These are phyloP conservation scores for Cryphonectria radicalis DNA, from an alignment of 2,329 filamentous ascomycete genomes.

Conservation along the genomic window DNA sequence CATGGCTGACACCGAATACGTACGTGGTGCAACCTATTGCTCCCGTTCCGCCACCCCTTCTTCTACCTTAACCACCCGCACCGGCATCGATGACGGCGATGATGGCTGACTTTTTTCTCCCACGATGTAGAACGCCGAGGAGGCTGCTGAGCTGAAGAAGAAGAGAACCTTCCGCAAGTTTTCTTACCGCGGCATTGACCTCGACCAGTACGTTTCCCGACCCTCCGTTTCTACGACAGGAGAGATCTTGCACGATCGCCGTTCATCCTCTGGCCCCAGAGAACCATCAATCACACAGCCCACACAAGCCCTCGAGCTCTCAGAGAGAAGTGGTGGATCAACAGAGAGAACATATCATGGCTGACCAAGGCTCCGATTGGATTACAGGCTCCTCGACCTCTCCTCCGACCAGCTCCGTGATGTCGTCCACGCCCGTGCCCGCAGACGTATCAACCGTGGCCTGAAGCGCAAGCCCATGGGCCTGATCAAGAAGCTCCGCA, in stretches of 20 bases:
- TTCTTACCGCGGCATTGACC: slow-evolving; percentile 98
- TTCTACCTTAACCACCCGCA: neutral
- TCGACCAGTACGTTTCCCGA: slow-evolving; percentile 83
- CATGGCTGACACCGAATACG: slow-evolving; percentile 70
- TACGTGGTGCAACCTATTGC: slow-evolving; percentile 35
- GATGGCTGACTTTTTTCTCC: slow-evolving; percentile 26
- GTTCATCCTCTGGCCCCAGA: neutral
- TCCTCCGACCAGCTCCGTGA: slow-evolving; percentile 98
- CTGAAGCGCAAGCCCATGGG: slow-evolving; percentile 99
- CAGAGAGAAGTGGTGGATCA: neutral
- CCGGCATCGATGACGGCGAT: slow-evolving; percentile 21
- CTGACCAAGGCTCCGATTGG: slow-evolving; percentile 16
- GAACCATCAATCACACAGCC: neutral
- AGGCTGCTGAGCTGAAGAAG: slow-evolving; percentile 99
- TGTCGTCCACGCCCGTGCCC: slow-evolving; percentile 98
- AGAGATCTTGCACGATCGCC: slow-evolving; percentile 10
- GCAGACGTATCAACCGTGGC: slow-evolving; percentile 98
- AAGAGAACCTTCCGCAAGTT: slow-evolving; percentile 99
- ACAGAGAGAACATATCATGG: slow-evolving; percentile 10
- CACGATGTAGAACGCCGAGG: slow-evolving; percentile 80
- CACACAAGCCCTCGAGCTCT: slow-evolving; percentile 33
- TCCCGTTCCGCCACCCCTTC: neutral
- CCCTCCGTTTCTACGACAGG: neutral
- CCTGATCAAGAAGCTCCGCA: slow-evolving; percentile 99
- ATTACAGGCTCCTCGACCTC: slow-evolving; percentile 90